Evolutionary conservation across 495 filamentous ascomycete species (phyloP), one percentile per base, ranked within the genome.

Genomic region (Neurospora hispaniola): DNA sequence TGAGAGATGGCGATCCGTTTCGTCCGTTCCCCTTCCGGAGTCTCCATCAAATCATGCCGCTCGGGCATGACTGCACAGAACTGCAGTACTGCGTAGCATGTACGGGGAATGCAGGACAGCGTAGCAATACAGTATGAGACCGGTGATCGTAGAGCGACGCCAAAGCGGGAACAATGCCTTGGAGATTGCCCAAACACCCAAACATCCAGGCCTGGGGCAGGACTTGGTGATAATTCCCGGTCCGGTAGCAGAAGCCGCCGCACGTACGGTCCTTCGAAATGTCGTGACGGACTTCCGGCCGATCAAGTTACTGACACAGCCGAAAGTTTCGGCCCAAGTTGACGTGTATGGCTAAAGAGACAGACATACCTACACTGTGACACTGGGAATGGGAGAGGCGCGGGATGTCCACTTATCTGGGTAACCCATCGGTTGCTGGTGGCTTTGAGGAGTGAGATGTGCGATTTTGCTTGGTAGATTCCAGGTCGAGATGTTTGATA

Each of bases 1-100:
- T 66, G 54, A 66, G 54, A 66, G 54, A 66, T 66, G 54, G 54
- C 54, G 54, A 66, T 66, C 54, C 54, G 54, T 66, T 66, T 66
- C 27, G 31, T 9, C 54, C 27, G 54, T 62, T 5, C 54, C 23
- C 23, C 23, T 20, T 16, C 35, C 27, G 3, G 54, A 35, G 54
- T 66, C 54, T 8, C 54, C 54, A 62, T 59, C 23, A 62, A 35
- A 38, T 66, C 54, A 66, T 66, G 27, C 54, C 54, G 54, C 27
- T 66, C 27, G 35, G 54, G 54, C 54, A 62, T 54, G 46, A 54
- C 46, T 54, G 54, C 54, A 62, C 54, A 62, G 54, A 62, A 62
- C 35, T 38, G 35, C 35, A 38, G 6, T 62, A 18, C 54, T 62
- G 54, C 54, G 54, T 62, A 18, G 54, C 54, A 62, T 62, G 48